A percentile compares a stretch with the other conserved stretches of the same genome.
Evolutionary conservation across 2,329 filamentous ascomycete species (phyloP).

Genomic region (Beauveria sp.): DNA sequence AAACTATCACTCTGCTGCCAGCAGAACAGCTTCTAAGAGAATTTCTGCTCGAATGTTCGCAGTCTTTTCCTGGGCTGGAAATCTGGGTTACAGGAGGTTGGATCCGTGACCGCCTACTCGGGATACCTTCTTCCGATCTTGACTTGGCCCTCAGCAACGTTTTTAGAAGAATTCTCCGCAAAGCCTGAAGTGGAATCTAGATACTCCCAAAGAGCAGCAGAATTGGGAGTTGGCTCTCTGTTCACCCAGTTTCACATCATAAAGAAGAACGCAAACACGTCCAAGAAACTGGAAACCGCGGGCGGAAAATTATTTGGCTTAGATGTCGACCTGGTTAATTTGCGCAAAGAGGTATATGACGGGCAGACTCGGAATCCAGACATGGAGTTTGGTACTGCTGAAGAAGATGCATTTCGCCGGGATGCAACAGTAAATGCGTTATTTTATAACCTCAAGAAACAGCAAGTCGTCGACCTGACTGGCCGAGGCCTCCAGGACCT

Average conservation of each 20-base stretch:
- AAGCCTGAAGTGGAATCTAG: neutral
- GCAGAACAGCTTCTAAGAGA: slow-evolving; percentile 13
- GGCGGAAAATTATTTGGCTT: slow-evolving; percentile 14
- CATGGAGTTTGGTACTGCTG: slow-evolving; percentile 15
- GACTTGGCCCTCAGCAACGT: slow-evolving; percentile 13
- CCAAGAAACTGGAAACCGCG: slow-evolving; percentile 15
- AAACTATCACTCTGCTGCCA: slow-evolving; percentile 1
- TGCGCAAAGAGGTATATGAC: slow-evolving; percentile 15
- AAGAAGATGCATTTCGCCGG: slow-evolving; percentile 14
- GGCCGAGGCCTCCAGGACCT: slow-evolving; percentile 12
- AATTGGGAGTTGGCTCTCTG: slow-evolving; percentile 1
- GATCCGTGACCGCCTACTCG: slow-evolving; percentile 16
- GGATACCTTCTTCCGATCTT: slow-evolving; percentile 14
- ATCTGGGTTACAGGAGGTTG: slow-evolving; percentile 16
- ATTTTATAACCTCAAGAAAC: slow-evolving; percentile 13
- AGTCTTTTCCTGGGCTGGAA: slow-evolving; percentile 12
- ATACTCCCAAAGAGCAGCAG: slow-evolving; percentile 5
- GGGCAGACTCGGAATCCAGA: slow-evolving; percentile 13
- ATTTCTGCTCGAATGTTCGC: slow-evolving; percentile 11
- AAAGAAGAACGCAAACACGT: slow-evolving; percentile 11
- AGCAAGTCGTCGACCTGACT: slow-evolving; percentile 14
- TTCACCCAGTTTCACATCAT: slow-evolving; percentile 12
- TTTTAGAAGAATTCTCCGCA: slow-evolving; percentile 9
- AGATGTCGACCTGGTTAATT: slow-evolving; percentile 16
- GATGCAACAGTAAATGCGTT: slow-evolving; percentile 15